Evolutionary conservation across 2,329 filamentous ascomycete species (phyloP), one percentile per base, ranked within the genome.

Genomic region (Cercospora sp.): DNA sequence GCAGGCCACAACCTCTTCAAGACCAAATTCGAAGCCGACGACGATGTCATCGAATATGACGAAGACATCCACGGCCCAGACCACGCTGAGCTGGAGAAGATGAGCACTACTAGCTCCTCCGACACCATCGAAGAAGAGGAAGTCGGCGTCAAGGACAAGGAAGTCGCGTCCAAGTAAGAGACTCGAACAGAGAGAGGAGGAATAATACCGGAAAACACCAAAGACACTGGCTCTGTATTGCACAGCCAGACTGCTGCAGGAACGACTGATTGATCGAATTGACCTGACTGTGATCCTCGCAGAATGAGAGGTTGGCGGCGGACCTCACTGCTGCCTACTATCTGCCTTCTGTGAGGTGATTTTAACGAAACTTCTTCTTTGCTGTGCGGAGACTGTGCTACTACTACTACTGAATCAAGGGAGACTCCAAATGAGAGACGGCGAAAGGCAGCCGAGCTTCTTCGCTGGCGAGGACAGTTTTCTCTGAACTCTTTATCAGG

Each of bases 1-100:
- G 86, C 88, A 76, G 85, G 88, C 75, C 83, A 92, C 74, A 86
- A 87, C 69, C 88, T 94, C 79, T 92, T 97, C 84, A 96, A 95
- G 87, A 96, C 94, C 81, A 99, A 99, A 84, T 98, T 97, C 79
- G 95, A 99, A 74, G 86, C 93, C 78, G 95, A 98, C 75, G 85
- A 88, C 18, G 94, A 98, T 77, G 94, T 93, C 48, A 91, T 96
- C 77, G 93, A 98, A 80, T 78, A 75, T 64, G 76, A 78, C 53
- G 94, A 97, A 81, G 87, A 87, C 64, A 70, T 95, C 67, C 92
- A 96, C 77, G 93, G 92, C 31, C 87, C 87, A 62, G 86, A 90
- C 69, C 79, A 85, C 67, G 71, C 69, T 16, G 70, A 73, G 62
- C 75, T 82, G 31, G 80, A 82, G 75, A 84, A 86, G 80, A 80